Percentiles rank a stretch among this genome's conserved stretches.
Conservation (phyloP, 805 yeast genomes). For the Candida boidinii region DNA sequence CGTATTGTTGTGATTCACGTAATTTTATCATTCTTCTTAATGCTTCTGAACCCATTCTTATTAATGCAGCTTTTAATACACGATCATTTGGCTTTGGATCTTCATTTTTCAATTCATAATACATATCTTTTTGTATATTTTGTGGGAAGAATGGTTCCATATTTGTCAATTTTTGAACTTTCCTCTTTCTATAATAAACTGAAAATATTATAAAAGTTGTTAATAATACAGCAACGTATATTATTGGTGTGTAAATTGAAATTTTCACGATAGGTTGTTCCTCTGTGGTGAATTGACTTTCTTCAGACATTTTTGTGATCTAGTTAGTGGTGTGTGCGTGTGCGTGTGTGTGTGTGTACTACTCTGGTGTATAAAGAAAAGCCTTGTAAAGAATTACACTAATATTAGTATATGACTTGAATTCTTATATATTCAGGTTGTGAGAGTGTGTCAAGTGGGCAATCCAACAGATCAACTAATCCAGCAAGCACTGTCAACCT, state of each 20-base stretch:
- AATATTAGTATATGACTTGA: no score
- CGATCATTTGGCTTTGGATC: slow-evolving; percentile 64
- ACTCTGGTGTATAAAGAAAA: no score
- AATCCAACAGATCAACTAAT: no score
- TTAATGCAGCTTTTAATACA: slow-evolving; percentile 35
- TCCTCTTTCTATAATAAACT: slow-evolving; percentile 52
- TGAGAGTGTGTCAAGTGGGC: no score
- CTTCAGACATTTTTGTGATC: slow-evolving; percentile 1
- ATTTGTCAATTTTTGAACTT: slow-evolving; percentile 41
- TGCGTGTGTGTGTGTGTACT: no score
- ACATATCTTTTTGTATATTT: slow-evolving; percentile 58
- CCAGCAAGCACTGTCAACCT: no score
- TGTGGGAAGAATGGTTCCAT: slow-evolving; percentile 69
- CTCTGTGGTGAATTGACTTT: no score
- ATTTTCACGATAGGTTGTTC: slow-evolving; percentile 23
- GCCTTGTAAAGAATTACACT: no score
- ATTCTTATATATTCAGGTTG: no score
- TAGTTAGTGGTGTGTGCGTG: no score
- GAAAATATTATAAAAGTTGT: slow-evolving; percentile 64
- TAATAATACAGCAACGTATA: slow-evolving; percentile 64
- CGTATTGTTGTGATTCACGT: slow-evolving; percentile 67
- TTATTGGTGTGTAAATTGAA: slow-evolving; percentile 63
- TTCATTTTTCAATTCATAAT: slow-evolving; percentile 45
- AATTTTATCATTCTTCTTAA: slow-evolving; percentile 75
- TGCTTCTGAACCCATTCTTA: slow-evolving; percentile 72